A percentile compares a stretch with the other conserved stretches of the same genome.
Conservation (phyloP, 495 filamentous ascomycete species). For the Penicillium daleae region DNA sequence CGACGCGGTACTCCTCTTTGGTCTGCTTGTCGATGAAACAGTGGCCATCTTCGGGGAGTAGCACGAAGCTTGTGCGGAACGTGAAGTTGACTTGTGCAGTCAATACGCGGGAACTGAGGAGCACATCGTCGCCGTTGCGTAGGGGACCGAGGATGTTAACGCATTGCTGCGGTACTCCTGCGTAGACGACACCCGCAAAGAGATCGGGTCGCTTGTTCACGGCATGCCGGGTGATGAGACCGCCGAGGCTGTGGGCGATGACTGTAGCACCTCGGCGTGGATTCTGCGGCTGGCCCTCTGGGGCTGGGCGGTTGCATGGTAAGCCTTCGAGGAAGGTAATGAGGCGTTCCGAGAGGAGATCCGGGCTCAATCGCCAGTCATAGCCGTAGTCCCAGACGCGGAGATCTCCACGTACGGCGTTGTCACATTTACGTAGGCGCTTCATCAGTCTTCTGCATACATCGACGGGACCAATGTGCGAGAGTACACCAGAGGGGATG, state of each 20-base stretch:
- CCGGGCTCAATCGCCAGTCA: slow-evolving; percentile 90
- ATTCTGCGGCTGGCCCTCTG: slow-evolving; percentile 7
- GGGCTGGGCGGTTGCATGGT: slow-evolving; percentile 61
- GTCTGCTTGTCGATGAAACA: slow-evolving; percentile 88
- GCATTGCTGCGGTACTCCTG: slow-evolving; percentile 81
- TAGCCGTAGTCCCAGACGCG: slow-evolving; percentile 91
- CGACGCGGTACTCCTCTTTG: slow-evolving; percentile 74
- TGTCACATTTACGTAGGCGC: slow-evolving; percentile 71
- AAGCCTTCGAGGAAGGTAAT: slow-evolving; percentile 72
- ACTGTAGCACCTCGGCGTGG: slow-evolving; percentile 68
- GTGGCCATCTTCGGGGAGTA: slow-evolving; percentile 84
- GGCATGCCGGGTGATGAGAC: slow-evolving; percentile 86
- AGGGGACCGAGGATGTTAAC: slow-evolving; percentile 91
- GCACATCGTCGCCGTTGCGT: slow-evolving; percentile 87
- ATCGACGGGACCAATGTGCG: slow-evolving; percentile 90
- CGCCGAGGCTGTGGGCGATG: slow-evolving; percentile 88
- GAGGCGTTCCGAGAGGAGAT: slow-evolving; percentile 70
- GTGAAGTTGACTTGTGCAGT: slow-evolving; percentile 96
- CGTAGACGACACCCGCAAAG: slow-evolving; percentile 85
- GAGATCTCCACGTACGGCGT: slow-evolving; percentile 68
- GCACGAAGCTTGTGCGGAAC: slow-evolving; percentile 80
- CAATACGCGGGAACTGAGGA: slow-evolving; percentile 86
- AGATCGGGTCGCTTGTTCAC: slow-evolving; percentile 87
- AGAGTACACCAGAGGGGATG: slow-evolving; percentile 82
- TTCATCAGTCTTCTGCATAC: slow-evolving; percentile 83